These are phyloP conservation scores for Syzygium grande DNA, from an alignment of 345 rosid species.

Conservation along the genomic window DNA sequence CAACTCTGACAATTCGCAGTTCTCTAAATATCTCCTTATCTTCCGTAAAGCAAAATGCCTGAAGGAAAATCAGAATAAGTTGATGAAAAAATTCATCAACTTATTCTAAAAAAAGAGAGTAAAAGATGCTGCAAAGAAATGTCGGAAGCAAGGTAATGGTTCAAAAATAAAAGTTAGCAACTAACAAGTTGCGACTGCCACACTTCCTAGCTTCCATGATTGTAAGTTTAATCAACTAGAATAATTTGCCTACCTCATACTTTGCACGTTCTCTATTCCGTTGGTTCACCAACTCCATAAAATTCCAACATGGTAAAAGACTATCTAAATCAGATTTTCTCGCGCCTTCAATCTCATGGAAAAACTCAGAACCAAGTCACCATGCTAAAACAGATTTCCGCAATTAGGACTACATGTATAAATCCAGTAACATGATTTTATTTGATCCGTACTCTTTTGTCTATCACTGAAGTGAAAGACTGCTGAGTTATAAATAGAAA, in stretches of 20 bases:
- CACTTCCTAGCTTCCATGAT: background rate
- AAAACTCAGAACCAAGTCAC: background rate
- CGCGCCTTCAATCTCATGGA: background rate
- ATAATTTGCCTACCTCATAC: background rate
- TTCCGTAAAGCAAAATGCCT: constrained; percentile 71
- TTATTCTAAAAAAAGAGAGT: background rate
- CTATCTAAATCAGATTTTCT: background rate
- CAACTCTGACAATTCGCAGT: constrained; percentile 78
- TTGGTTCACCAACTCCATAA: background rate
- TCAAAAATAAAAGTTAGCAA: background rate
- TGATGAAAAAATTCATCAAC: background rate
- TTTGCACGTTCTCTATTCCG: background rate
- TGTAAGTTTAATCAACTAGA: background rate
- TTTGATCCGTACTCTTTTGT: accelerated
- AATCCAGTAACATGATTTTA: background rate
- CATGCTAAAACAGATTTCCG: background rate
- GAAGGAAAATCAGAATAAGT: background rate
- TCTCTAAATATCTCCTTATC: constrained; percentile 64
- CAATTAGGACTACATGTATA: background rate
- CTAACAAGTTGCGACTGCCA: background rate
- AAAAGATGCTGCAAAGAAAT: background rate
- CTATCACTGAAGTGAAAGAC: background rate
- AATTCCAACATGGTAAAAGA: background rate
- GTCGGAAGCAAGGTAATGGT: background rate
- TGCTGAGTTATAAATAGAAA: background rate